phyloP scores from a whole-genome alignment of 2,329 filamentous ascomycete genomes.

The Claviceps sorghi region DNA sequence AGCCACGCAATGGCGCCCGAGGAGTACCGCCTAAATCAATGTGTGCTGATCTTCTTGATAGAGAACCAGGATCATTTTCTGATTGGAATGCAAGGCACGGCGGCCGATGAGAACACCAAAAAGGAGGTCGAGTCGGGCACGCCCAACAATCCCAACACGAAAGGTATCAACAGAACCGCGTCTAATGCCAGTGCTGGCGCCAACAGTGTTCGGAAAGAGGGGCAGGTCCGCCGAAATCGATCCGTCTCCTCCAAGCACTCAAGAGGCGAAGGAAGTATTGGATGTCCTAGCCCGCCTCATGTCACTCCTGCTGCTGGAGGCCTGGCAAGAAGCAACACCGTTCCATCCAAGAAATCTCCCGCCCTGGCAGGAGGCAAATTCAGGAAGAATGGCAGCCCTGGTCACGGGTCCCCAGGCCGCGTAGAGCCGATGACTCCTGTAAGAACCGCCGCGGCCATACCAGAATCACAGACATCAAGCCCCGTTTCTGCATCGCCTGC shows the following conservation, averaged over 20 bases:
- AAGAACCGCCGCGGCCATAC: constrained; percentile 12
- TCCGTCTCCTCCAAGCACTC: constrained; percentile 87
- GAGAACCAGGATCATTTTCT: constrained; percentile 98
- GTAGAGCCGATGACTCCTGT: constrained; percentile 25
- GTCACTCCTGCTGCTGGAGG: constrained; percentile 40
- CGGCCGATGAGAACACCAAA: constrained; percentile 69
- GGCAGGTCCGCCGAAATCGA: constrained; percentile 69
- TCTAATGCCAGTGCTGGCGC: constrained; percentile 83
- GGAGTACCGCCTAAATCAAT: constrained; percentile 90
- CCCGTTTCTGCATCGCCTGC: constrained; percentile 16
- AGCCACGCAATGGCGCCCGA: constrained; percentile 87
- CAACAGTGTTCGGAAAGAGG: constrained; percentile 71
- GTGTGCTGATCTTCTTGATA: constrained; percentile 93
- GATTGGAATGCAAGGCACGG: constrained; percentile 97
- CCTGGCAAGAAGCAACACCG: constrained; percentile 64
- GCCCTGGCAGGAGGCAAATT: constrained; percentile 55
- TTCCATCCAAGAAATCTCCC: constrained; percentile 81
- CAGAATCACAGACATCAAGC: constrained; percentile 8
- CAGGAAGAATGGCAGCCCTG: constrained; percentile 24
- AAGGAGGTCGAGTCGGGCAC: constrained; percentile 56
- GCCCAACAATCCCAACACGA: constrained; percentile 31
- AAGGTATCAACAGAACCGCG: constrained; percentile 46
- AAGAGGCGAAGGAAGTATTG: constrained; percentile 55
- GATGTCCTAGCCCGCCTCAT: constrained; percentile 48
- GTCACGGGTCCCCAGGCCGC: constrained; percentile 18